Base-by-base conservation (phyloP, 2,329 filamentous ascomycete genomes). In the Ophidiomyces ophidiicola region DNA sequence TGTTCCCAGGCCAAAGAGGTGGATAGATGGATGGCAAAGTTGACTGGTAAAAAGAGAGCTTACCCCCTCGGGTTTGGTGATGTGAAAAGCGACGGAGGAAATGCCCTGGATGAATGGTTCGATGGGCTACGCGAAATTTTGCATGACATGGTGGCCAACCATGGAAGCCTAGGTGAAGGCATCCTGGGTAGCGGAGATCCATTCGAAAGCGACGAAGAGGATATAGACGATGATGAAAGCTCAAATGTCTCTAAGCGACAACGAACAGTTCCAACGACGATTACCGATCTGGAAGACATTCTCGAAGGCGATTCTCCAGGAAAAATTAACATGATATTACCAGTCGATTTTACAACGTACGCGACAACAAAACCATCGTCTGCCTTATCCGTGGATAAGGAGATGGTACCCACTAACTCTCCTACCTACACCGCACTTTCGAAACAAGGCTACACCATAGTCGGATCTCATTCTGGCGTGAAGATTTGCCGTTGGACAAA, bases 401-500 rank as follows among this genome's bases (percentile, higher is more conserved):
- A 93, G 55, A 98, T 98, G 90, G 90, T 96, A 0, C 85, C 90
- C 6, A 82, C 80, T 46, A 77, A 78, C 44, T 94, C 88, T 1
- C 88, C 90, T 0, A 96, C 90, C 0, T 86, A 93, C 54, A 71
- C 77, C 8, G 75, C 88, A 12, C 73, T 96, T 30, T 96, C 88
- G 1, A 98, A 96, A 58, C 88, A 98, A 68, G 88, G 88, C 18
- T 96, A 96, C 58, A 80, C 82, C 1, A 94, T 96, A 43, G 82
- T 98, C 25, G 90, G 90, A 38, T 88, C 84, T 0, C 90, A 96
- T 63, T 93, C 85, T 0, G 88, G 88, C 20, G 88, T 96, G 48
- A 96, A 96, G 62, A 94, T 94, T 52, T 98, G 88, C 57, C 83
- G 90, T 21, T 98, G 88, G 88, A 96, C 90, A 6, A 98, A 98